Base-by-base conservation (phyloP, 202 grass and related monocot species). In the Elaeis oleifera region DNA sequence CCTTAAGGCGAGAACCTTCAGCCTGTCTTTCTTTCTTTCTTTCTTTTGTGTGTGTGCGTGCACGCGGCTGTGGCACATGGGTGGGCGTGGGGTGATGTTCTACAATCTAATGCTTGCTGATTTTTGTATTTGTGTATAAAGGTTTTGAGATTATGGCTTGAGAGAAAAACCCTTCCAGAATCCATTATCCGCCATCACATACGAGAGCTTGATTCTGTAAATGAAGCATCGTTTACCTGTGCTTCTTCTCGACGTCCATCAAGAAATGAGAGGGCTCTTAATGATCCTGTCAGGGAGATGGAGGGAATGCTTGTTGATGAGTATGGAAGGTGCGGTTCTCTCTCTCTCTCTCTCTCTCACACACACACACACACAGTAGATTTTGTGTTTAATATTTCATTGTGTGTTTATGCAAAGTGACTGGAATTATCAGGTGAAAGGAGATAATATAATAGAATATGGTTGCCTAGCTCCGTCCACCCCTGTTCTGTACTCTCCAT, bases 251-350 rank as follows among this genome's bases (percentile, higher is more conserved):
- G 63, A 17, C 87, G 83, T 28, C 72, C 82, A 59, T 74, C 67
- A 18, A 81, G 81, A 74, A 96, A 81, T 56, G 92, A 96, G 70
- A 88, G 92, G 74, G 87, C 92, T 85, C 68, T 96, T 29, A 90
- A 96, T 75, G 92, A 96, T 71, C 92, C 92, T 63, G 74, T 91
- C 39, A 76, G 87, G 51, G 92, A 97, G 60, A 77, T 91, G 21
- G 92, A 97, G 66, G 92, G 84, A 70, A 89, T 97, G 78, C 84
- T 91, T 75, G 90, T 96, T 64, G 87, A 97, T 70, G 92, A 97
- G 56, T 97, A 97, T 81, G 92, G 92, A 78, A 97, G 92, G 92
- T 97, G 22, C 17, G 24, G n/a, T 60, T 31, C 17, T 53, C 6
- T 6, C 13, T 13, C 27, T 31, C 23, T 9, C 60, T 3, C 48